These are phyloP conservation scores for Saturnispora halmiae DNA, from an alignment of 805 yeast genomes.

Conservation along the genomic window DNA sequence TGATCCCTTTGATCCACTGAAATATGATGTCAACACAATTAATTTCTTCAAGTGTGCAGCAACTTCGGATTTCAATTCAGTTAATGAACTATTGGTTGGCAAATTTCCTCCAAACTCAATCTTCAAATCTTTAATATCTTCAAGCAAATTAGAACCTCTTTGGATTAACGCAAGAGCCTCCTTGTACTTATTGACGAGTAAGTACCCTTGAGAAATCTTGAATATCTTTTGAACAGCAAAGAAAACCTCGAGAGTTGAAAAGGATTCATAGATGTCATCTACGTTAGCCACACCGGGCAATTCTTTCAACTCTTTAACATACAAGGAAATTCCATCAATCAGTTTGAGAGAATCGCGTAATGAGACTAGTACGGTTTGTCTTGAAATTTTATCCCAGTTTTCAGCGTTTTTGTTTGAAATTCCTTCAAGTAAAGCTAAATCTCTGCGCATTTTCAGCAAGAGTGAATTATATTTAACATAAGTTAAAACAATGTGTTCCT, in stretches of 20 bases:
- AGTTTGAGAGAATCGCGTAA: conserved; percentile 40
- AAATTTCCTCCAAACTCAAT: conserved; percentile 29
- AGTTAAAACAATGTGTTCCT: conserved; percentile 65
- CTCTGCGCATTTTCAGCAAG: conserved; percentile 66
- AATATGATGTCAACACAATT: conserved; percentile 43
- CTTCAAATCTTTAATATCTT: conserved; percentile 4
- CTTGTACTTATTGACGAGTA: conserved; percentile 31
- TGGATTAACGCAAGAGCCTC: conserved; percentile 41
- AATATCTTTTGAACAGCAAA: conserved; percentile 38
- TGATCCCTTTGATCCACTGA: conserved; percentile 18
- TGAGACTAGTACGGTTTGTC: conserved; percentile 22
- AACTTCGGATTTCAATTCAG: conserved; percentile 18
- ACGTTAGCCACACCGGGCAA: conserved; percentile 91
- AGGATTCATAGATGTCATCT: conserved; percentile 50
- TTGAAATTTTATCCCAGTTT: conserved; percentile 16
- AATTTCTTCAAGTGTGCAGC: conserved; percentile 22
- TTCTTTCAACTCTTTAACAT: conserved; percentile 54
- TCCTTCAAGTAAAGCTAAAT: conserved; percentile 33
- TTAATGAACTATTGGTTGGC: conserved; percentile 31
- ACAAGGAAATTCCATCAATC: conserved; percentile 41
- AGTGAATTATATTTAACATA: conserved; percentile 63
- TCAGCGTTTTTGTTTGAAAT: conserved; percentile 28
- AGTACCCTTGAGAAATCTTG: conserved; percentile 38
- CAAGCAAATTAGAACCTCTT: conserved; percentile 20
- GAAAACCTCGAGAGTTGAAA: conserved; percentile 40